Evolutionary conservation across 2,329 filamentous ascomycete species (phyloP).

Genomic region (Calonectria crousiana): DNA sequence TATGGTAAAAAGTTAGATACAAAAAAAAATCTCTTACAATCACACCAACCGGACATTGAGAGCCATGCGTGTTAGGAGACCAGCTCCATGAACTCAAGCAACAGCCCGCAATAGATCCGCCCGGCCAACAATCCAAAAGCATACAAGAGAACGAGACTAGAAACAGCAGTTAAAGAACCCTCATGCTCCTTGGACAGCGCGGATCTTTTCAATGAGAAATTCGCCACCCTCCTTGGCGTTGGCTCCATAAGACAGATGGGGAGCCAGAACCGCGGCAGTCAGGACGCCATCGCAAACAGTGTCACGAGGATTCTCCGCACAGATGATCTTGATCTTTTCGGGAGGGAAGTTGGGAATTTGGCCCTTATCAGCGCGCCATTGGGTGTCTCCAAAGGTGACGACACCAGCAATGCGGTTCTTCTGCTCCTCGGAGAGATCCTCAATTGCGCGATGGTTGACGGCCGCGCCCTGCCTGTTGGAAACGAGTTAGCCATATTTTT

Average conservation of each 20-base stretch:
- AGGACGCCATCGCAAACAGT: constrained; percentile 5
- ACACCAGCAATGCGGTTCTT: constrained; percentile 10
- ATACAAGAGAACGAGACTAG: not conserved
- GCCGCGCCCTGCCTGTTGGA: not conserved
- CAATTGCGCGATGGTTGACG: constrained; percentile 1
- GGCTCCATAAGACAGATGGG: constrained; percentile 4
- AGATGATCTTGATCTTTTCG: constrained; percentile 7
- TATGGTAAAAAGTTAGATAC: not conserved
- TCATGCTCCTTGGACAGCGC: not conserved
- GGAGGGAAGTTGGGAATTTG: constrained; percentile 11
- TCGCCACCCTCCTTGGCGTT: not conserved
- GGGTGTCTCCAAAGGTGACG: constrained; percentile 11
- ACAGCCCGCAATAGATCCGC: not conserved
- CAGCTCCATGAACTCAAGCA: not conserved
- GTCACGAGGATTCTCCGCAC: constrained; percentile 9
- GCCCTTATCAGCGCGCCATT: not conserved
- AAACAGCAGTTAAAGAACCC: not conserved
- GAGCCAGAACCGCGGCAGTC: not conserved
- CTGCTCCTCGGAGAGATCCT: constrained; percentile 1
- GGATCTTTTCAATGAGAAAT: not conserved
- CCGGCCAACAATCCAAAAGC: not conserved
- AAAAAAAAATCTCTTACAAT: not conserved
- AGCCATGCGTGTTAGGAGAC: not conserved
- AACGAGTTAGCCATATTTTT: not conserved
- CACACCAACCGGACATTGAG: not conserved